These are phyloP conservation scores for Phoma sp. DNA, from an alignment of 2,329 filamentous ascomycete genomes.

Conservation along the genomic window DNA sequence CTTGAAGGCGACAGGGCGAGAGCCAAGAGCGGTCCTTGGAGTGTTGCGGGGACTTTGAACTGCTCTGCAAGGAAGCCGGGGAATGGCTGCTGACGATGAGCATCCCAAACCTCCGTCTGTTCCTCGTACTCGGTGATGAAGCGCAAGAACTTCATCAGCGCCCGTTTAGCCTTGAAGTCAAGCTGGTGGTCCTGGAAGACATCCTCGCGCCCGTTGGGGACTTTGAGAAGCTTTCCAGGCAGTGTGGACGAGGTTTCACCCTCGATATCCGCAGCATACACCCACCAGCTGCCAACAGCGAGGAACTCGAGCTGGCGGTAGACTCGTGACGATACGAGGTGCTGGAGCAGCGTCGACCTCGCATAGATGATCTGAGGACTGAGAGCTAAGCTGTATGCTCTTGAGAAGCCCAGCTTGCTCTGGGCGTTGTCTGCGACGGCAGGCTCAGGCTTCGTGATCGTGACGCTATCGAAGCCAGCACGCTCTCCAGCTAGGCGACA, in stretches of 20 bases:
- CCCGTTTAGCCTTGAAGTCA: conserved; percentile 79
- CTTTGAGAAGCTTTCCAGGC: conserved; percentile 62
- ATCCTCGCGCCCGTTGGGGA: conserved; percentile 90
- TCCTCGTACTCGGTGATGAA: conserved; percentile 78
- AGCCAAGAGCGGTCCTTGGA: conserved; percentile 71
- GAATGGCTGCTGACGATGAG: conserved; percentile 62
- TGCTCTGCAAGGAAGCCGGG: conserved; percentile 62
- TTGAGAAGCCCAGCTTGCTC: conserved; percentile 64
- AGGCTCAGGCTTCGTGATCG: conserved; percentile 39
- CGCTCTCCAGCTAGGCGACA: conserved; percentile 17
- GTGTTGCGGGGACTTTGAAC: conserved; percentile 64
- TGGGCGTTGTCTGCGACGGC: conserved; percentile 26
- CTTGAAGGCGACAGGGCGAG: conserved; percentile 75
- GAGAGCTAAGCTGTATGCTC: conserved; percentile 82
- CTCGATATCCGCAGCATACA: conserved; percentile 58
- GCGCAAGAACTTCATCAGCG: conserved; percentile 91
- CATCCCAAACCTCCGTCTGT: conserved; percentile 65
- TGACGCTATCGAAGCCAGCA: conserved; percentile 40
- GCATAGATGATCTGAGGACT: conserved; percentile 88
- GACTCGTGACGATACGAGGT: conserved; percentile 86
- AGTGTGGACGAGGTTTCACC: not conserved
- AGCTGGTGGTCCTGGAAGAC: conserved; percentile 82
- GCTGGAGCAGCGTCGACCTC: conserved; percentile 75
- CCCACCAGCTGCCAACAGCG: conserved; percentile 91
- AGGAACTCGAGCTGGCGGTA: conserved; percentile 92